Evolutionary conservation across 228 moss, liverwort and hornwort genomes (phyloP).

Genomic region (Sphagnum fallax): DNA sequence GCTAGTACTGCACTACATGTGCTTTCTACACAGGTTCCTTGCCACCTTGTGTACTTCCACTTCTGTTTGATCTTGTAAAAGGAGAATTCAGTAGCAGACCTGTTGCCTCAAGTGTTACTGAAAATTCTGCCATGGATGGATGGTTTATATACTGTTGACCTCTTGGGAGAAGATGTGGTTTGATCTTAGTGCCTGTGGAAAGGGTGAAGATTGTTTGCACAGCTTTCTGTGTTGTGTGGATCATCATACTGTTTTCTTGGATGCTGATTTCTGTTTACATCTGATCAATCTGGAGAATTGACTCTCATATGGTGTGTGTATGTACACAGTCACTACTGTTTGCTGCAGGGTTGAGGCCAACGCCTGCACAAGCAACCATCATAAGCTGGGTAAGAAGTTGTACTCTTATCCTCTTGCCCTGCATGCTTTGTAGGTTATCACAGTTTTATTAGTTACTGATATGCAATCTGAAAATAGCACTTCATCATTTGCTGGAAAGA

Average conservation of each 20-base stretch:
- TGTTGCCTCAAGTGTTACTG: neutral
- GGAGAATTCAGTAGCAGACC: neutral
- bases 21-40: conserved; percentile 87
- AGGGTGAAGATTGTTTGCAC: neutral
- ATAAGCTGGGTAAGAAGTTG: conserved; percentile 84
- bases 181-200: neutral
- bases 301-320: neutral
- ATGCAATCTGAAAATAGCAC: neutral
- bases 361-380: conserved; percentile 94
- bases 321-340: conserved; percentile 61
- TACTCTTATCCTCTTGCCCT: neutral
- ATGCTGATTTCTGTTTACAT: neutral
- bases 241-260: neutral
- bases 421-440: neutral
- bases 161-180: neutral
- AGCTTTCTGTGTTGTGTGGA: neutral
- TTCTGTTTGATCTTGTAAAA: neutral
- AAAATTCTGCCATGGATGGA: neutral
- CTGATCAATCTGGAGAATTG: neutral
- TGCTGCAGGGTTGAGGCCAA: conserved; percentile 79
- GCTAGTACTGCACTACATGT: conserved; percentile 93
- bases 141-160: neutral
- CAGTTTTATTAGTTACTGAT: neutral
- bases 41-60: neutral
- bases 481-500: no score